Evolutionary conservation across 495 filamentous ascomycete genomes (phyloP).

Genomic region (Sordaria brevicollis): DNA sequence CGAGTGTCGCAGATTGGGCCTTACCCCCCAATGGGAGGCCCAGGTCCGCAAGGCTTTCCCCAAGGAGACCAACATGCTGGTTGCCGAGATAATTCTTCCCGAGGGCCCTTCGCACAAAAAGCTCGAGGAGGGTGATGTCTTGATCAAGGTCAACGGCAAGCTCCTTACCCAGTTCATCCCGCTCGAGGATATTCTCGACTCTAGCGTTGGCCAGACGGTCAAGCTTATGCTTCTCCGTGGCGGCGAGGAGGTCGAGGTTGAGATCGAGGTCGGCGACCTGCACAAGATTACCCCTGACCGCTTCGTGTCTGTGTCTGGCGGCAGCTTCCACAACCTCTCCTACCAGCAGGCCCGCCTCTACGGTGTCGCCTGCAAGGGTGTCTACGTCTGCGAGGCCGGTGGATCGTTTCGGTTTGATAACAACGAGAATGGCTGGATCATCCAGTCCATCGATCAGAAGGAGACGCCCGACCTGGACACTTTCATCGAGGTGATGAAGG

Average conservation of each 20-base stretch:
- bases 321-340: slow-evolving; percentile 87
- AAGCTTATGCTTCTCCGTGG: slow-evolving; percentile 75
- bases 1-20: slow-evolving; percentile 83
- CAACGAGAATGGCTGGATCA: slow-evolving; percentile 83
- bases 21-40: slow-evolving; percentile 78
- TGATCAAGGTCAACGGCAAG: slow-evolving; percentile 89
- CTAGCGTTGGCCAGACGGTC: slow-evolving; percentile 66
- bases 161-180: slow-evolving; percentile 87
- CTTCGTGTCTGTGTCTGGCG: slow-evolving; percentile 88
- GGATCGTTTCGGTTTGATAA: slow-evolving; percentile 93
- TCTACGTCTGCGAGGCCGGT: slow-evolving; percentile 90
- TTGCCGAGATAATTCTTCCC: slow-evolving; percentile 88
- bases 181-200: slow-evolving; percentile 89
- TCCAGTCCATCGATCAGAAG: slow-evolving; percentile 80
- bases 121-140: slow-evolving; percentile 90
- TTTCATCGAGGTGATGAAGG: slow-evolving; percentile 86
- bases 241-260: slow-evolving; percentile 77
- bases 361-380: slow-evolving; percentile 80
- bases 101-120: slow-evolving; percentile 77
- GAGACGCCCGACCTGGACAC: slow-evolving; percentile 75
- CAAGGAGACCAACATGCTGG: slow-evolving; percentile 91
- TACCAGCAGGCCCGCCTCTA: slow-evolving; percentile 94
- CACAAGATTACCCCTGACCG: slow-evolving; percentile 93
- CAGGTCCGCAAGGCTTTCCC: slow-evolving; percentile 72
- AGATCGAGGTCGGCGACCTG: slow-evolving; percentile 78